A percentile compares a stretch with the other conserved stretches of the same genome.
Conservation (phyloP, 176 grass and related monocot genomes). For the Aegilops speltoides region DNA sequence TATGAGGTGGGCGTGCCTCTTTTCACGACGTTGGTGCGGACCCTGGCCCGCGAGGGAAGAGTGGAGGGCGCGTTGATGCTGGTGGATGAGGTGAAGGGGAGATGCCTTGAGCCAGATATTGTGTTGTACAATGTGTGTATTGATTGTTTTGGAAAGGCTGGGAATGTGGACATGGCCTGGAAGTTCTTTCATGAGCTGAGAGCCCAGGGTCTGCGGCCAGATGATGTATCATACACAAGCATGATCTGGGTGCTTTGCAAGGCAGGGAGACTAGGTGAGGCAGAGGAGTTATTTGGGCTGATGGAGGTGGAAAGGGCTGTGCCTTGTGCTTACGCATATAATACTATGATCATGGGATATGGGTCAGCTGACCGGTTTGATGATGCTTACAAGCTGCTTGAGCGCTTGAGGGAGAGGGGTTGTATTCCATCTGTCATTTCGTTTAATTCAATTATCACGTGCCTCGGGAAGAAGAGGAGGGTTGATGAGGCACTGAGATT, state of each 20-base stretch:
- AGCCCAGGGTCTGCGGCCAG: slow-evolving; percentile 63
- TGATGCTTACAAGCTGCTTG: slow-evolving; percentile 68
- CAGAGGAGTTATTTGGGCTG: slow-evolving; percentile 72
- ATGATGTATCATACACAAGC: slow-evolving; percentile 87
- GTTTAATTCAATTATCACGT: slow-evolving; percentile 92
- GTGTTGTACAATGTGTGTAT: slow-evolving; percentile 90
- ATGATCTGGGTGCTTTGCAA: slow-evolving; percentile 94
- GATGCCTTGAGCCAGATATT: slow-evolving; percentile 70
- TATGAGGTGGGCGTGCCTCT: slow-evolving; percentile 79
- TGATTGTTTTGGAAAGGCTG: slow-evolving; percentile 87
- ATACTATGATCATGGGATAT: slow-evolving; percentile 95
- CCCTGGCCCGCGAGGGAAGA: slow-evolving; percentile 60
- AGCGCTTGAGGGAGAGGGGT: slow-evolving; percentile 77
- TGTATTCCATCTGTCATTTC: slow-evolving; percentile 88
- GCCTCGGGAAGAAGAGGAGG: slow-evolving; percentile 71
- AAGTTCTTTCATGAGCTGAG: slow-evolving; percentile 93
- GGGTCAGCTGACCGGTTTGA: slow-evolving; percentile 68
- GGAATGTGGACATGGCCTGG: slow-evolving; percentile 90
- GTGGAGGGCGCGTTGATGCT: slow-evolving; percentile 50
- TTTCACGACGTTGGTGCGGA: slow-evolving; percentile 74
- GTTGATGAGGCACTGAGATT: slow-evolving; percentile 62
- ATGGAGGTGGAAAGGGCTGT: slow-evolving; percentile 59
- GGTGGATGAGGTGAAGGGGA: slow-evolving; percentile 80
- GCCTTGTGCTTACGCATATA: slow-evolving; percentile 82
- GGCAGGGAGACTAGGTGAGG: slow-evolving; percentile 60